phyloP scores from a whole-genome alignment of 1,284 basidiomycete genomes.

The Salmacisia buchloeana region DNA sequence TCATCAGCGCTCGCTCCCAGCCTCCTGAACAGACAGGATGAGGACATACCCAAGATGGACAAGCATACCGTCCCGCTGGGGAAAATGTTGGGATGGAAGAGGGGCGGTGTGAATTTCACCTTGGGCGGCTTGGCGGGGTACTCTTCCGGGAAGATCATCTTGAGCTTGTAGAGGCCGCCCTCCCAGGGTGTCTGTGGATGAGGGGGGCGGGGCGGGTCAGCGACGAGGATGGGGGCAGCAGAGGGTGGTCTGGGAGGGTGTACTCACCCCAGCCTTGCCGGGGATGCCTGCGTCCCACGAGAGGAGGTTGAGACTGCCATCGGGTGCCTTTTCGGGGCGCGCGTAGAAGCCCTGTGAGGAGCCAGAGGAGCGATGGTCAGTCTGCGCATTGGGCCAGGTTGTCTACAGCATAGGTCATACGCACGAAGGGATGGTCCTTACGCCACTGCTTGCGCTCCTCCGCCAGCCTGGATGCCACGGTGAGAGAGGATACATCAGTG shows the following conservation, averaged over 20 bases:
- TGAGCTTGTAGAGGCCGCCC: constrained; percentile 84
- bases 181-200: constrained; percentile 83
- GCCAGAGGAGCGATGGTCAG: background rate
- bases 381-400: background rate
- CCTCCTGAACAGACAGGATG: background rate
- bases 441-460: constrained; percentile 99
- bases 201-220: background rate
- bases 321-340: constrained; percentile 76
- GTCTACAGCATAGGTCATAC: constrained; percentile 50
- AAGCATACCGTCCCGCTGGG: constrained; percentile 97
- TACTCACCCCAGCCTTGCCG: constrained; percentile 51
- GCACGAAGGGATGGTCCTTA: constrained; percentile 96
- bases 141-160: constrained; percentile 61
- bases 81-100: constrained; percentile 98
- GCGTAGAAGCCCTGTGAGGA: constrained; percentile 83
- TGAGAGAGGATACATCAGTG: background rate
- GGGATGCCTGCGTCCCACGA: constrained; percentile 84
- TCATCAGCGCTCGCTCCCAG: background rate
- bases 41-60: constrained; percentile 65
- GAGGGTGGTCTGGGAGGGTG: background rate
- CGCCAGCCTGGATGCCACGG: constrained; percentile 63
- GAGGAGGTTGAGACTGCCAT: constrained; percentile 92
- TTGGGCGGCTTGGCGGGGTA: constrained; percentile 94
- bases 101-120: constrained; percentile 91
- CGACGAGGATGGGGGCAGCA: background rate